Evolutionary conservation across 345 rosid genomes (phyloP), one percentile per base, ranked within the genome.

Genomic region (Leavenworthia alabamica): DNA sequence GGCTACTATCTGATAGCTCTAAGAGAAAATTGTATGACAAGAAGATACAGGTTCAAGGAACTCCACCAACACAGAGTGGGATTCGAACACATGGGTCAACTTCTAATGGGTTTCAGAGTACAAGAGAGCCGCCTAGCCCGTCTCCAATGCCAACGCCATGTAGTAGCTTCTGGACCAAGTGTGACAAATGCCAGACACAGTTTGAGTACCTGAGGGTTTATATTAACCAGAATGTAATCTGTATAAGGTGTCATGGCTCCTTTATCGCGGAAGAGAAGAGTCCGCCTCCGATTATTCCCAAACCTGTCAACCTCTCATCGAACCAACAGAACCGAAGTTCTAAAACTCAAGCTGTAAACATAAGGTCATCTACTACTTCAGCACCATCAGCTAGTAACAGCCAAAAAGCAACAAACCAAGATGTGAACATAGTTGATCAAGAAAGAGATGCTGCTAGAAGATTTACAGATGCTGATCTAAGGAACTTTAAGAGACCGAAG

Each of bases 131-230:
- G 51, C 31, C 64, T 4, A 69, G 9, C 56, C 56, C 57, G 24
- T 10, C 78, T 63, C 29, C 83, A 8, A 19, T 13, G 64, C 75
- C 37, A 52, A 80, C 75, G 51, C 66, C 77, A 44, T 73, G 47
- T 17, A 81, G 35, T 64, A 93, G 97, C 23, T 89, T 93, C 60
- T 89, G 99, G 99, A 93, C 99, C 41, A 68, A 76, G 32, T 93
- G 99, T 68, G 75, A 68, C 45, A 63, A 60, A 28, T 93, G 99
- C 82, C 79, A 60, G 76, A 85, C 88, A 3, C 97, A 83, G 29
- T 93, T 77, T 56, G 97, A 89, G 53, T 89, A 83, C 74, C 78
- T 80, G 70, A 82, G 88, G 75, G 17, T 83, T 36, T 93, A 93
- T 70, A 76, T 89, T 37, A 80, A 93, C 68, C 89, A 83, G 46